Evolutionary conservation across 768 basidiomycete species (phyloP).

Genomic region (Fomitopsis serialis): DNA sequence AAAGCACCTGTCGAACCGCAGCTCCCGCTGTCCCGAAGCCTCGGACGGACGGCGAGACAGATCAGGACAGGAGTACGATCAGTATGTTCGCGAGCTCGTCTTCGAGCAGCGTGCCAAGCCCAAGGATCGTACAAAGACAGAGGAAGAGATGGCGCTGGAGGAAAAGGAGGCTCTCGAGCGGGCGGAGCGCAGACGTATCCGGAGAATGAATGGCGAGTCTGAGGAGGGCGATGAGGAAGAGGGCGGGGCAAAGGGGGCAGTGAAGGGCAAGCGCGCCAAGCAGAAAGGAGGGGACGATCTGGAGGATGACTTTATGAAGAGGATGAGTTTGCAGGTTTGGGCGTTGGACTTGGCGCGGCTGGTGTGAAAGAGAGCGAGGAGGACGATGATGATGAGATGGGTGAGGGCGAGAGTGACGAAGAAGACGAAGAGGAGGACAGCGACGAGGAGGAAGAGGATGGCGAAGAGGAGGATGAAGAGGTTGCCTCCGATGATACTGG

Average conservation of each 20-base stretch:
- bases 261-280: slow-evolving; percentile 47
- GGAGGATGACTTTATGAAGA: slow-evolving; percentile 72
- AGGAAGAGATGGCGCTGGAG: slow-evolving; percentile 87
- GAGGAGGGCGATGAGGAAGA: slow-evolving; percentile 61
- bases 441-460: slow-evolving; percentile 29
- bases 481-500: slow-evolving; percentile 32
- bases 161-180: slow-evolving; percentile 83
- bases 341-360: slow-evolving; percentile 29
- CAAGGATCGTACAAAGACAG: slow-evolving; percentile 93
- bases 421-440: slow-evolving; percentile 27
- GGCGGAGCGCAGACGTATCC: slow-evolving; percentile 71
- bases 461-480: slow-evolving; percentile 31
- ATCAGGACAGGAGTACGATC: slow-evolving; percentile 78
- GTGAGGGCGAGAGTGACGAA: slow-evolving; percentile 25
- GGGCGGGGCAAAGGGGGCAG: slow-evolving; percentile 27
- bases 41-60: slow-evolving; percentile 4
- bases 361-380: slow-evolving; percentile 33
- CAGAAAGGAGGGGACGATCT: slow-evolving; percentile 78
- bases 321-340: slow-evolving; percentile 21
- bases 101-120: slow-evolving; percentile 93
- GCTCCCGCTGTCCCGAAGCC: not conserved
- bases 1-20: slow-evolving; percentile 2
- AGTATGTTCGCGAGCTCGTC: slow-evolving; percentile 85
- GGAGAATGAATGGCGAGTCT: slow-evolving; percentile 83
- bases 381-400: slow-evolving; percentile 24